Percentiles rank a stretch among this genome's conserved stretches.
These are phyloP conservation scores for Solanum boliviense DNA, from an alignment of 257 asterid species.

Conservation along the genomic window DNA sequence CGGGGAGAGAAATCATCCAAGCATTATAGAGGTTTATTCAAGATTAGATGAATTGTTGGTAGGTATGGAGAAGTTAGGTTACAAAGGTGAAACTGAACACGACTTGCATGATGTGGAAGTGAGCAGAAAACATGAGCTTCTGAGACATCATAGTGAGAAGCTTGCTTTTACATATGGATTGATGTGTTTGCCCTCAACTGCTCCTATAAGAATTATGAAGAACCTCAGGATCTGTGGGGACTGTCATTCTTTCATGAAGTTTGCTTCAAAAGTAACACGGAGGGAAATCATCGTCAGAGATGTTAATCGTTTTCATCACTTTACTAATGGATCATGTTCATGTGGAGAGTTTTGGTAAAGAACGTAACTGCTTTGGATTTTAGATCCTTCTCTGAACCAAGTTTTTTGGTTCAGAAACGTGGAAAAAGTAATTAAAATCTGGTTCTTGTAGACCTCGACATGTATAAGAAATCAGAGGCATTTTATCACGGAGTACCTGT, in stretches of 20 bases:
- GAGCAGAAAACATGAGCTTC: constrained; percentile 46
- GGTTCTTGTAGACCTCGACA: not conserved
- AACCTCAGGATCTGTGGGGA: constrained; percentile 89
- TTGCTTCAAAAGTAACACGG: constrained; percentile 48
- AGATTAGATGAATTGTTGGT: constrained; percentile 46
- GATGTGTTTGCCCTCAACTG: constrained; percentile 51
- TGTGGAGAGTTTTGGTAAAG: constrained; percentile 83
- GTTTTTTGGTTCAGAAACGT: not conserved
- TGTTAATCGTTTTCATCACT: constrained; percentile 80
- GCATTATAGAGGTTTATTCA: constrained; percentile 47
- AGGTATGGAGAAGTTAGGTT: constrained; percentile 58
- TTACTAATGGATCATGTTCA: constrained; percentile 55
- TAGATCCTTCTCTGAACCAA: not conserved
- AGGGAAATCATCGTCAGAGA: constrained; percentile 79
- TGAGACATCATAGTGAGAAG: constrained; percentile 86
- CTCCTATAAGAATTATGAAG: constrained; percentile 85
- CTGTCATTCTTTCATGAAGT: constrained; percentile 86
- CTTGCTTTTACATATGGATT: constrained; percentile 74
- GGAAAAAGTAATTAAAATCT: not conserved
- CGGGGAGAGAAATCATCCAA: constrained; percentile 59
- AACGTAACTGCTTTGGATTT: not conserved
- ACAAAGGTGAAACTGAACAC: constrained; percentile 48
- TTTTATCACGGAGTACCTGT: not conserved
- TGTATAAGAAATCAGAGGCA: not conserved
- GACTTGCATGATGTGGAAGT: constrained; percentile 78